Base-by-base conservation (phyloP, 192 early-diverging fungal genomes). In the Allomyces macrogynus region DNA sequence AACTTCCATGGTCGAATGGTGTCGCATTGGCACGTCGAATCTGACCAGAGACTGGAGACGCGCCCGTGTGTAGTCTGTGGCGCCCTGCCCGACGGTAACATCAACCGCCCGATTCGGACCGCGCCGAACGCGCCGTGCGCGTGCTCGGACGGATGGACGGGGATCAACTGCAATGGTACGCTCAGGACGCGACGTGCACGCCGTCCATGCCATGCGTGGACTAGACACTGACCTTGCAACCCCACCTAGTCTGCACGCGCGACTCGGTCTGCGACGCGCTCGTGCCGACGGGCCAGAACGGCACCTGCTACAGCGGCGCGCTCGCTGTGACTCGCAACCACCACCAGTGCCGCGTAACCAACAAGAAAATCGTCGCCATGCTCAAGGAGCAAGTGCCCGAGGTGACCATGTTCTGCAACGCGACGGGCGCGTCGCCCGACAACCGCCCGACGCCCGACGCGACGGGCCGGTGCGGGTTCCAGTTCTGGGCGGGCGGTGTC, bases 121-220 rank as follows among this genome's bases (percentile, higher is more conserved):
- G 77, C 72, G 42, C 69, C 80, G 24, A 68, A 79, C 5, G 16
- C 12, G 16, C 9, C 49, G 4, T 91, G 90, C 67, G 75, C 83
- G 42, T 95, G 92, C 68, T 73, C 81, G 32, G 84, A 87, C 23
- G 90, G 89, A 16, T 95, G 92, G 92, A 84, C 81, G 49, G 92
- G 92, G 57, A 89, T 90, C 70, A 95, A 95, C 70, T 95, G 92
- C 79, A 95, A 95, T 74, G 81, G 84, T 86, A 72, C 42, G 64
- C 27, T 40, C 8, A 0, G 4, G 7, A 40, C 32, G 32, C 32
- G 5, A 40, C 32, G 7, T 40, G 26, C 26, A 4, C 26, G 32
- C 3, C 8, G 3, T 40, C 32, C 0, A 40, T 40, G 32, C 3
- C 4, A 4, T 27, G 26, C 26, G 26, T 4, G 26, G 8, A 40